A percentile compares a stretch with the other conserved stretches of the same genome.
These are phyloP conservation scores for Leptoxyphium fumago DNA, from an alignment of 2,329 filamentous ascomycete genomes.

Conservation along the genomic window DNA sequence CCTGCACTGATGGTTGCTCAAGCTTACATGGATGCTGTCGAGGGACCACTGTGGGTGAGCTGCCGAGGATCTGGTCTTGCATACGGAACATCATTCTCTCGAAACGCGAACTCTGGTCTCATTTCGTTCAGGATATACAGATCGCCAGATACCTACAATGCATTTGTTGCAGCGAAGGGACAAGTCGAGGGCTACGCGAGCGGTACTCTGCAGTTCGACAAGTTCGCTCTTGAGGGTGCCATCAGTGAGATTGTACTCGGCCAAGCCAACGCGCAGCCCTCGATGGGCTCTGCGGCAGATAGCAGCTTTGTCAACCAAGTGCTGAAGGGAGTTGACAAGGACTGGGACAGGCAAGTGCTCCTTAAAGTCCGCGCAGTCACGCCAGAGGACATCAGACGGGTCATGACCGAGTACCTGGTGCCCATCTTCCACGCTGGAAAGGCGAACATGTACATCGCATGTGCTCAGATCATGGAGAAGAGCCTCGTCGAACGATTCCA, in stretches of 20 bases:
- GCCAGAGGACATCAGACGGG: constrained; percentile 59
- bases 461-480: constrained; percentile 71
- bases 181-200: constrained; percentile 62
- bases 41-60: constrained; percentile 87
- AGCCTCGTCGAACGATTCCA: constrained; percentile 63
- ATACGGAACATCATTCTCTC: constrained; percentile 70
- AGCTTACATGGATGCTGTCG: constrained; percentile 81
- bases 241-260: constrained; percentile 77
- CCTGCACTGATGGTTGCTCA: constrained; percentile 78
- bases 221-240: constrained; percentile 72
- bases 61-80: constrained; percentile 87
- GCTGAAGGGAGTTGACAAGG: constrained; percentile 57
- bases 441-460: constrained; percentile 78
- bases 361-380: constrained; percentile 62
- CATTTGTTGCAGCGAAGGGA: constrained; percentile 60
- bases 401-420: constrained; percentile 60
- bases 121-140: constrained; percentile 79
- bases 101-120: constrained; percentile 64
- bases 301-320: constrained; percentile 74
- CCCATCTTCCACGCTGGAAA: constrained; percentile 66
- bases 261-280: constrained; percentile 79
- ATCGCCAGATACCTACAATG: constrained; percentile 77
- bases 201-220: constrained; percentile 59
- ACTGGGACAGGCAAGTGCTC: constrained; percentile 66
- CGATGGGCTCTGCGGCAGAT: constrained; percentile 66